Percentiles rank a stretch among this genome's conserved stretches.
phyloP scores from a whole-genome alignment of 306 rosid species.

The Spatholobus suberectus region DNA sequence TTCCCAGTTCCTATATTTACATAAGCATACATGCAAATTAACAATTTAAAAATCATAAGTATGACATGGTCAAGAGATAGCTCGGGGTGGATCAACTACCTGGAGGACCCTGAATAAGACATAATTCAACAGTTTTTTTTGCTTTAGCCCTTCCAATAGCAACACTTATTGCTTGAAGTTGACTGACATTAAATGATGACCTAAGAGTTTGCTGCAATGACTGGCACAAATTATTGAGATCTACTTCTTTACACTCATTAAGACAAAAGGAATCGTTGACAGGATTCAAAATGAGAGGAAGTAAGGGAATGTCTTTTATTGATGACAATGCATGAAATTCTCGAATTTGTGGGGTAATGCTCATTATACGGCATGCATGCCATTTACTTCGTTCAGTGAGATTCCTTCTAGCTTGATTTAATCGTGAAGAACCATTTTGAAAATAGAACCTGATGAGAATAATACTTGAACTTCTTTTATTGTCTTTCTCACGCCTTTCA shows the following conservation, averaged over 20 bases:
- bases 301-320: conserved; percentile 76
- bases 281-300: conserved; percentile 80
- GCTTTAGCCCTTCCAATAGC: conserved; percentile 58
- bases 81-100: conserved; percentile 58
- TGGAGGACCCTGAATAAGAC: conserved; percentile 99
- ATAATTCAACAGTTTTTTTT: conserved; percentile 65
- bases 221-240: conserved; percentile 75
- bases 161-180: conserved; percentile 84
- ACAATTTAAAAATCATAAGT: conserved; percentile 16
- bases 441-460: conserved; percentile 81
- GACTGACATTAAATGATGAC: conserved; percentile 83
- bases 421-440: conserved; percentile 81
- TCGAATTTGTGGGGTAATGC: conserved; percentile 86
- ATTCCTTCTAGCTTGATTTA: conserved; percentile 87
- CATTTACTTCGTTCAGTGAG: conserved; percentile 94
- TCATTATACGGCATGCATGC: conserved; percentile 92
- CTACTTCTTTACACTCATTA: conserved; percentile 52
- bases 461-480: conserved; percentile 67
- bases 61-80: conserved; percentile 18
- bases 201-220: conserved; percentile 73
- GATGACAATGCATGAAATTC: conserved; percentile 96
- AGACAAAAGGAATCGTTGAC: conserved; percentile 46
- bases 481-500: conserved; percentile 93
- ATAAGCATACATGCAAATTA: conserved; percentile 40
- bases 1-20: conserved; percentile 87